Percentiles rank a stretch among this genome's conserved stretches.
Evolutionary conservation across 768 basidiomycete genomes (phyloP).

Genomic region (Hericium rajendrae): DNA sequence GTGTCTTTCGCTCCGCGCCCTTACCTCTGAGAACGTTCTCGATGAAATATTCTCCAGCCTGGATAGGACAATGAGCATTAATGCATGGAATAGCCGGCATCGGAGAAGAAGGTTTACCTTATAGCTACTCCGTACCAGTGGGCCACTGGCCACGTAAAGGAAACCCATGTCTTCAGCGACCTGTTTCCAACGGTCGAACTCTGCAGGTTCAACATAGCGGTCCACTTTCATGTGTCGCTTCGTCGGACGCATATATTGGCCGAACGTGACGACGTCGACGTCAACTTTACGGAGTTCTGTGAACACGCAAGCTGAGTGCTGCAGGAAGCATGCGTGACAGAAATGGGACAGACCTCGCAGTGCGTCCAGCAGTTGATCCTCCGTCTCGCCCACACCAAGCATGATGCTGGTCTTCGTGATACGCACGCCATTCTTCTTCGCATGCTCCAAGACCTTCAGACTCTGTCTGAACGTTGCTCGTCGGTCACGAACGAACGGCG

Average conservation of each 20-base stretch:
- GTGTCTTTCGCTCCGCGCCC: slow-evolving; percentile 31
- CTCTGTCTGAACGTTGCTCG: slow-evolving; percentile 87
- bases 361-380: slow-evolving; percentile 73
- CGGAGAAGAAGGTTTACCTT: slow-evolving; percentile 51
- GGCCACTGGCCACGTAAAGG: slow-evolving; percentile 94
- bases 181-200: slow-evolving; percentile 87
- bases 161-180: slow-evolving; percentile 92
- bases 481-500: slow-evolving; percentile 91
- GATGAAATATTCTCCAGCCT: slow-evolving; percentile 97
- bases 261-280: slow-evolving; percentile 97
- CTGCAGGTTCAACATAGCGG: slow-evolving; percentile 87
- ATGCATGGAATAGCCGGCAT: background rate
- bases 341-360: slow-evolving; percentile 53
- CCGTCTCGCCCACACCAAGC: slow-evolving; percentile 91
- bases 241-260: slow-evolving; percentile 99
- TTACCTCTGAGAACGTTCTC: slow-evolving; percentile 78
- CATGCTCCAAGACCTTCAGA: slow-evolving; percentile 69
- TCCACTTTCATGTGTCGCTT: slow-evolving; percentile 99
- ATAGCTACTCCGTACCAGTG: slow-evolving; percentile 91
- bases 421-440: slow-evolving; percentile 74
- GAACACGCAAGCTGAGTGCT: slow-evolving; percentile 4
- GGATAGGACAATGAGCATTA: background rate
- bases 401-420: slow-evolving; percentile 98
- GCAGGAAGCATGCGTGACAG: background rate
- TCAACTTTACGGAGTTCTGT: slow-evolving; percentile 79